These are phyloP conservation scores for Ceriops decandra DNA, from an alignment of 345 rosid species.

Conservation along the genomic window DNA sequence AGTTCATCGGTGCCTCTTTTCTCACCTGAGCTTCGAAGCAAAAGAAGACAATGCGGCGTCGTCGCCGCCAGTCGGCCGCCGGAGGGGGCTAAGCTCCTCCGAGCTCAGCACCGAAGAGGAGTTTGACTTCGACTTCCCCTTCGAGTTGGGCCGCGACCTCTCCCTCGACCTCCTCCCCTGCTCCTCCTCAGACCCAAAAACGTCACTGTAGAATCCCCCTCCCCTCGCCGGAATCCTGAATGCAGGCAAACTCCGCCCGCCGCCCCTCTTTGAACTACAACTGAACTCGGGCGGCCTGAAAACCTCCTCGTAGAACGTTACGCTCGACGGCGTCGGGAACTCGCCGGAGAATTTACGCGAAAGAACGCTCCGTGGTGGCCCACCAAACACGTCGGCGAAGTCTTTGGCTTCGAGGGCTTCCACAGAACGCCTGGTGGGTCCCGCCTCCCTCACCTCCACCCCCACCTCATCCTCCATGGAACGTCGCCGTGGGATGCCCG, in stretches of 20 bases:
- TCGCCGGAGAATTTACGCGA: slow-evolving; percentile 61
- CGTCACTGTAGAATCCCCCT: slow-evolving; percentile 59
- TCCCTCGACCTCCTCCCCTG: slow-evolving; percentile 46
- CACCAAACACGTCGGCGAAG: slow-evolving; percentile 87
- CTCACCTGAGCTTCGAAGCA: slow-evolving; percentile 80
- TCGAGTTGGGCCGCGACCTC: slow-evolving; percentile 48
- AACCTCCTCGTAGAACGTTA: slow-evolving; percentile 66
- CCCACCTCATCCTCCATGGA: slow-evolving; percentile 30
- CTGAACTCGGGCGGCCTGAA: slow-evolving; percentile 45
- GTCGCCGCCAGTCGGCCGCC: slow-evolving; percentile 45
- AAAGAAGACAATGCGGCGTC: slow-evolving; percentile 68
- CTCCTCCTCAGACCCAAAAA: slow-evolving; percentile 42
- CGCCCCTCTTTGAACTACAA: slow-evolving; percentile 27
- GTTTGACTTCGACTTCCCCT: slow-evolving; percentile 55
- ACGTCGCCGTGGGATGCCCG: slow-evolving; percentile 43
- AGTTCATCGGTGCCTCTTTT: neutral
- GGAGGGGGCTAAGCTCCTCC: slow-evolving; percentile 72
- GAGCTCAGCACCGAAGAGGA: slow-evolving; percentile 78
- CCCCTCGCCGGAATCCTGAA: slow-evolving; percentile 60
- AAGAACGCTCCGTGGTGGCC: slow-evolving; percentile 73
- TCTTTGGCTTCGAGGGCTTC: slow-evolving; percentile 44
- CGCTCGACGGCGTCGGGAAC: slow-evolving; percentile 31
- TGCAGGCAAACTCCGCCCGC: slow-evolving; percentile 55
- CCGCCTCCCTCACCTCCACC: neutral
- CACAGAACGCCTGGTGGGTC: slow-evolving; percentile 24